Evolutionary conservation across 805 yeast genomes (phyloP).

Genomic region (Cyberlindnera misumaiensis): DNA sequence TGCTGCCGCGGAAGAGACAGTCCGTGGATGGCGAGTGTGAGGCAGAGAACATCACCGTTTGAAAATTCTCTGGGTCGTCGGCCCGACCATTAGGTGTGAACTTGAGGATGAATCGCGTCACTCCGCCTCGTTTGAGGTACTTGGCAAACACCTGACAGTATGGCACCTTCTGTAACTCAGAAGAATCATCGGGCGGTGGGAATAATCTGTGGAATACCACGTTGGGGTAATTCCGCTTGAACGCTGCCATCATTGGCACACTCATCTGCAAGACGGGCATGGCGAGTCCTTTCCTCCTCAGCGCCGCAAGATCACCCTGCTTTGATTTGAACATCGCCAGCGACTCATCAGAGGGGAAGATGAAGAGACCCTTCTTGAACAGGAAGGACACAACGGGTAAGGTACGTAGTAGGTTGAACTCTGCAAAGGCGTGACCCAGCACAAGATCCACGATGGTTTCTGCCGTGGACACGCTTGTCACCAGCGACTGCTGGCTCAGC

Average conservation of each 20-base stretch:
- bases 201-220: conserved; percentile 26
- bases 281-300: conserved; percentile 24
- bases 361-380: conserved; percentile 30
- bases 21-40: conserved; percentile 28
- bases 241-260: conserved; percentile 25
- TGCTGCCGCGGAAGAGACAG: conserved; percentile 23
- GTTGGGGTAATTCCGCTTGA: conserved; percentile 23
- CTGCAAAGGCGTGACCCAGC: conserved; percentile 17
- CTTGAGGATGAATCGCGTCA: conserved; percentile 25
- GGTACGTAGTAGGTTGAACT: conserved; percentile 23
- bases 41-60: conserved; percentile 26
- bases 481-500: neutral
- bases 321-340: conserved; percentile 21
- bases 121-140: conserved; percentile 15
- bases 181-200: conserved; percentile 5
- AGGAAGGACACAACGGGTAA: conserved; percentile 28
- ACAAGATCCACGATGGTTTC: conserved; percentile 20
- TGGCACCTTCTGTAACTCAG: conserved; percentile 20
- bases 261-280: conserved; percentile 30
- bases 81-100: conserved; percentile 21
- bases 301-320: conserved; percentile 19
- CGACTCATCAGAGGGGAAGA: conserved; percentile 32
- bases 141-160: conserved; percentile 28
- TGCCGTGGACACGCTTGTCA: conserved; percentile 9
- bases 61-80: conserved; percentile 15